phyloP scores from a whole-genome alignment of 2,329 filamentous ascomycete genomes.

The Aschersonia sp. region DNA sequence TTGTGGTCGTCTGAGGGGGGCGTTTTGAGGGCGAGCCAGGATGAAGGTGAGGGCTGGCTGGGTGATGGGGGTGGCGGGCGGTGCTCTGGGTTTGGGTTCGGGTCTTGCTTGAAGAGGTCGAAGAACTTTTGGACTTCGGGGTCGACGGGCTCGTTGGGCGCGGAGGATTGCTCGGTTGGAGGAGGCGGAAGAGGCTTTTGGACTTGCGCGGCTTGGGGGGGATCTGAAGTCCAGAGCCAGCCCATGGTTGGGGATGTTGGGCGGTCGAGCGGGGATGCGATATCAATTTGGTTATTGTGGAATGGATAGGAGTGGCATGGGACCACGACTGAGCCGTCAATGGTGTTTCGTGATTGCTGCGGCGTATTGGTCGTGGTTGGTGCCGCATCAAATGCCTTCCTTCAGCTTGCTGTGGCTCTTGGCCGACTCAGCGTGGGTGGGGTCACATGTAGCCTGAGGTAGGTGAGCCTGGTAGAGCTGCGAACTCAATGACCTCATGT shows the following conservation, averaged over 20 bases:
- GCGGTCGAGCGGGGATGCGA: background rate
- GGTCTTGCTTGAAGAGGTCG: slow-evolving; percentile 22
- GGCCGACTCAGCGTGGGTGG: too few relatives aligned
- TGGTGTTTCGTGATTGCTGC: background rate
- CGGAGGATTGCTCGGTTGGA: slow-evolving; percentile 7
- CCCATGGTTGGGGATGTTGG: slow-evolving; percentile 30
- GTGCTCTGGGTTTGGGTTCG: slow-evolving; percentile 8
- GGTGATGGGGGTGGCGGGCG: slow-evolving; percentile 9
- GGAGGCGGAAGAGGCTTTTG: slow-evolving; percentile 6
- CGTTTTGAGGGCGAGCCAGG: slow-evolving; percentile 20
- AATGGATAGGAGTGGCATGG: background rate
- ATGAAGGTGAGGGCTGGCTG: slow-evolving; percentile 17
- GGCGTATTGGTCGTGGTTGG: too few relatives aligned
- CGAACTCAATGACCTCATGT: slow-evolving; percentile 8
- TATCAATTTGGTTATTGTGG: background rate
- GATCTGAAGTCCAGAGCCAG: slow-evolving; percentile 41
- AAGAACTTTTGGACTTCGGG: slow-evolving; percentile 41
- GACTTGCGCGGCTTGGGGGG: slow-evolving; percentile 16
- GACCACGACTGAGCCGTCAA: background rate
- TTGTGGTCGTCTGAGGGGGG: slow-evolving; percentile 8
- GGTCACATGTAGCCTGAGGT: slow-evolving; percentile 1
- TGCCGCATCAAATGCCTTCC: too few relatives aligned
- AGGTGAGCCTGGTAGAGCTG: background rate
- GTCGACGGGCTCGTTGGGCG: slow-evolving; percentile 21
- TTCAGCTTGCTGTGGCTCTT: too few relatives aligned